Evolutionary conservation across 2,329 filamentous ascomycete genomes (phyloP), one percentile per base, ranked within the genome.

Genomic region (Calycina herbarum): DNA sequence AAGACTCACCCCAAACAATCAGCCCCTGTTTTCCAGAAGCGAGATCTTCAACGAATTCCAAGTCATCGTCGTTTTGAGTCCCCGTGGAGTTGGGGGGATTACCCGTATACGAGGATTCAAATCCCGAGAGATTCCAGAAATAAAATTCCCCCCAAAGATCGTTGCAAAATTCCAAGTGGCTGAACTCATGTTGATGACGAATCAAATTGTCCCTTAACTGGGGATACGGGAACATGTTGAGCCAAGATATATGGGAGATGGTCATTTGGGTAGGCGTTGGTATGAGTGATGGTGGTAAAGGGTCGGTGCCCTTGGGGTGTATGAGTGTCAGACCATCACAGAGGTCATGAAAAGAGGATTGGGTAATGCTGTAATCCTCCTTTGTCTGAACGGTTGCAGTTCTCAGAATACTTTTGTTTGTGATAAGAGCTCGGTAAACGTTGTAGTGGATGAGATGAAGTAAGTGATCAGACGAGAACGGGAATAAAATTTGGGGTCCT

Each of bases 381-480:
- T 59, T 58, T 4, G 48, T 40, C 8, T 61, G 59, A 29, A 40
- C 40, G 10, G 69, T 66, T 45, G 60, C 40, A 38, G 10, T 35
- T 20, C 40, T 62, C 2, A 72, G 57, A 11, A 71, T 11, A 17
- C 33, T 29, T 63, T 72, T 72, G 58, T 71, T 71, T 20, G 61
- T 62, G 31, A 68, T 65, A 5, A 71, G 61, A 17, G 63, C 71
- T 1, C 70, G 67, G 54, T 67, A 70, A 29, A 71, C 67, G 48
- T 72, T 72, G 57, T 68, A 65, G 54, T 72, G 69, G 29, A 72
- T 70, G 48, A 72, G 70, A 61, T 69, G 69, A 13, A 72, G 63
- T 11, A 72, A 63, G 33, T 72, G 71, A 59, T 72, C 71, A n/a
- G 70, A 66, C 11, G 66, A 67, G 4, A 68, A 35, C 6, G 68